Base-by-base conservation (phyloP, 352 stramenopile species). In the Phytopythium litorale region DNA sequence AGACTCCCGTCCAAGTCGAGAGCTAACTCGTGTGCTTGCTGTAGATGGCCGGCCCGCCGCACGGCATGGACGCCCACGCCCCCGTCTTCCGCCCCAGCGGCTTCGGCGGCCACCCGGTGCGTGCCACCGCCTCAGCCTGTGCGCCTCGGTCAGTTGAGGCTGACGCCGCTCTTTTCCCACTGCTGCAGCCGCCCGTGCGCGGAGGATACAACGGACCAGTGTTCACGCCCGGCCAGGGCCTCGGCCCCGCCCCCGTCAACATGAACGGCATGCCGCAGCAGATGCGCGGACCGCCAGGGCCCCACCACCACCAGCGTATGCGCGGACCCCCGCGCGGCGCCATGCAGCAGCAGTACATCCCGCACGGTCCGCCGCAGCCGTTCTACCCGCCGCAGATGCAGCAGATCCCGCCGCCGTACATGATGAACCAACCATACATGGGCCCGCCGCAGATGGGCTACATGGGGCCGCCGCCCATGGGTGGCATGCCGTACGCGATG, bases 61-160 rank as follows among this genome's bases (percentile, higher is more conserved):
- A 81, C 19, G 71, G 71, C 3, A 81, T 81, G 73, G 70, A 81
- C 65, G 65, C 60, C 15, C 74, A 81, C 60, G 65, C 72, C 43
- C 67, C 63, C 23, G 65, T 74, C 18, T 79, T 76, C 55, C 80
- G 82, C 16, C 75, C 75, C 23, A 64, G 71, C 38, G 57, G 68
- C 51, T 81, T 76, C 61, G 69, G 67, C 42, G 65, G 79, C 12
- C 77, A 87, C 21, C 75, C 74, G 38, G 78, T 87, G 48, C 63
- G 67, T 59, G 30, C 12, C 40, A 18, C 15, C 50, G 13, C 15
- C 43, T 30, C 9, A 2, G 37, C 0, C 11, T 28, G 19, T 30
- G 13, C 35, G 21, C 11, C 28, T 55, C 23, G 40, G 18, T 23
- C 12, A 25, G 33, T n/a, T 35, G 11, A 12, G 16, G 12, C 30